Base-by-base conservation (phyloP, 2,329 filamentous ascomycete genomes). In the Fusarium fujikuroi region DNA sequence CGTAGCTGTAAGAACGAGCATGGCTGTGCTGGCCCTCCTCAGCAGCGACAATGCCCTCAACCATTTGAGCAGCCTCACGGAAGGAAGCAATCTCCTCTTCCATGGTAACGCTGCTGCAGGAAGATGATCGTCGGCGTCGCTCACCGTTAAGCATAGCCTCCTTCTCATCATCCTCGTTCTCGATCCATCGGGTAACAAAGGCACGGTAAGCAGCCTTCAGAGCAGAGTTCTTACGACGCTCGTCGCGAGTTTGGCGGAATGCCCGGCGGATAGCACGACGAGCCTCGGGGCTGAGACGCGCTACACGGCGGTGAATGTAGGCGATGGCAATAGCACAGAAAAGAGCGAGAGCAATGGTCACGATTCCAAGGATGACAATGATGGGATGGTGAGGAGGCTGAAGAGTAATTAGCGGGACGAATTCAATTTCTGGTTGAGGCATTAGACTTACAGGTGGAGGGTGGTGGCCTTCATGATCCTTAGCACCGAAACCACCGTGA, bases 71-170 rank as follows among this genome's bases (percentile, higher is more conserved):
- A 5, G 83, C 86, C 57, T 82, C 81, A 5, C 86, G 82, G 77
- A 88, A 85, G 54, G 83, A 80, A 7, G 85, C 83, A 70, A 88
- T 83, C 74, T 87, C 86, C 73, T 87, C 82, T 70, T 86, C 84
- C 83, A 87, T 85, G 7, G 83, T 83, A 16, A 74, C 81, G 56
- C 73, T 60, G 58, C 61, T 66, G 21, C 52, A 52, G 4, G 69
- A 68, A 8, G 70, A 72, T 18, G 66, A 43, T 72, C 66, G 50
- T 56, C 70, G 60, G 56, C 67, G 59, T 59, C 56, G 46, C 34
- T 62, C 70, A 59, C 69, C 59, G 14, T 50, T 52, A 18, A 73
- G 74, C 76, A 78, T 75, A 8, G 65, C 60, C 44, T 74, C 52
- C 57, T 79, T 75, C 63, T 77, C 73, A 18, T 75, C 77, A 11